A percentile compares a stretch with the other conserved stretches of the same genome.
phyloP scores from a whole-genome alignment of 345 rosid species.

The Aquilaria sinensis region DNA sequence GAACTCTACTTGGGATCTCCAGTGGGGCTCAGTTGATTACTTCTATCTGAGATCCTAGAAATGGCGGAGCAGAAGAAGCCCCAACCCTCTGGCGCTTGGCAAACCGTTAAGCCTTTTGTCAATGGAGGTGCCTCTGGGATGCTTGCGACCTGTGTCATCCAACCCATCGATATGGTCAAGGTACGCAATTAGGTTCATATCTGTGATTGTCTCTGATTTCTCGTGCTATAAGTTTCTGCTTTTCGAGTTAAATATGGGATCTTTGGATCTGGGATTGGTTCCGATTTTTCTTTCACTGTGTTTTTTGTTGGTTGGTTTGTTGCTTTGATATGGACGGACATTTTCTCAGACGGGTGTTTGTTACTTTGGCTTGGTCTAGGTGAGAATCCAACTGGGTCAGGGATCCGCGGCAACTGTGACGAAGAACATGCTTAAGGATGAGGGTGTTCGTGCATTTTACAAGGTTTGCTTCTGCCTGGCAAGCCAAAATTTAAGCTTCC shows the following conservation, averaged over 20 bases:
- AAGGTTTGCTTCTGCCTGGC: constrained; percentile 42
- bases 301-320: constrained; percentile 5
- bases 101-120: constrained; percentile 79
- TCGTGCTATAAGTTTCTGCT: constrained; percentile 1
- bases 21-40: background rate
- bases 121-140: constrained; percentile 97
- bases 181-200: constrained; percentile 24
- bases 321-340: background rate
- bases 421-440: constrained; percentile 72
- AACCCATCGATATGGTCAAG: constrained; percentile 98
- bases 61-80: constrained; percentile 77
- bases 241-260: constrained; percentile 4
- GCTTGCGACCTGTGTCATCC: constrained; percentile 99
- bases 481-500: background rate
- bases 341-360: constrained; percentile 4
- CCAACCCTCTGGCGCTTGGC: constrained; percentile 59
- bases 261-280: constrained; percentile 14
- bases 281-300: constrained; percentile 19
- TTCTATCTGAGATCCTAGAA: constrained; percentile 15
- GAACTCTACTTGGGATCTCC: background rate
- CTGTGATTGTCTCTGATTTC: background rate
- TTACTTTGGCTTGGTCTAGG: constrained; percentile 40
- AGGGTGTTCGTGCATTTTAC: constrained; percentile 90
- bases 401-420: constrained; percentile 89
- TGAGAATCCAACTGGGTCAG: constrained; percentile 98